Base-by-base conservation (phyloP, 2,329 filamentous ascomycete species). In the Aureobasidium sp. region DNA sequence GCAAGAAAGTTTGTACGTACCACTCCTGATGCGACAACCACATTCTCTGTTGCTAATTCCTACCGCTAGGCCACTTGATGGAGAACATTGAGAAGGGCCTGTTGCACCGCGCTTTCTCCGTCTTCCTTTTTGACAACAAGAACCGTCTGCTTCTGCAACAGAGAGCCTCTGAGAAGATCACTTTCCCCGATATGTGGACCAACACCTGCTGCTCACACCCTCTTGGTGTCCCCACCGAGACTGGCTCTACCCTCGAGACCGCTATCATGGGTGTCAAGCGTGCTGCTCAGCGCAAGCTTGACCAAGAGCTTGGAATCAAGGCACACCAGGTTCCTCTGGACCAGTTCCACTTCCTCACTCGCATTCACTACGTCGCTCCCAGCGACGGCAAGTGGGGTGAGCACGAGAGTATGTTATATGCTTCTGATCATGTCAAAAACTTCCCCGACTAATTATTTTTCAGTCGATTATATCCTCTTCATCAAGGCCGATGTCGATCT, bases 141-240 rank as follows among this genome's bases (percentile, higher is more conserved):
- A 95, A 97, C 76, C 88, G 91, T 69, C 81, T 97, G 64, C 88
- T 99, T 48, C 85, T 99, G 57, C 94, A 99, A 78, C 94, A 97
- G 80, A 89, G 94, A 67, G 94, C 94, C 32, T 80, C 86, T 44
- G 93, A 97, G 79, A 99, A 99, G 81, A 99, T 99, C 73, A 99
- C 94, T 6, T 99, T 99, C 78, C 93, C 94, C n/a, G 91, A 96
- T 74, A 92, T 97, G 88, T 99, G 94, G 94, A 99, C 94, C 66
- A 99, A 99, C 78, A 99, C 94, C 36, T 99, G 94, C 83, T 99
- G 94, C 81, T 99, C 94, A 42, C 94, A 99, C 76, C 94, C 94
- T 5, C 83, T 99, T 64, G 90, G 90, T 61, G 89, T 97, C 67
- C 89, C 94, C 8, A 88, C 88, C 66, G 94, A 99, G 84, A 96